phyloP scores from a whole-genome alignment of 345 rosid species.

The Chamaenerion angustifolium region DNA sequence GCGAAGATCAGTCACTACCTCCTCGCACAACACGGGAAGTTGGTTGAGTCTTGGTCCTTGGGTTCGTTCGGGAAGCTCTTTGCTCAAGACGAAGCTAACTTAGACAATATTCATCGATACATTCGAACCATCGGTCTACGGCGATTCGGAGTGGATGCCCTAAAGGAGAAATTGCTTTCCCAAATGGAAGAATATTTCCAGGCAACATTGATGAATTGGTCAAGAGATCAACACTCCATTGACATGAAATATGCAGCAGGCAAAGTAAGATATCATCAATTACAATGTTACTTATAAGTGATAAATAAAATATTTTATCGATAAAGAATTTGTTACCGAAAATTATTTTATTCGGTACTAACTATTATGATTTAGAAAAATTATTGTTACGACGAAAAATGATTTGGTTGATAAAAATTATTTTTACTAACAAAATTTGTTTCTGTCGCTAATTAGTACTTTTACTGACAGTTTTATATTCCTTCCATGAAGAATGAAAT shows the following conservation, averaged over 20 bases:
- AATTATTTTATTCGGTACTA: too few relatives aligned
- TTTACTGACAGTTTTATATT: too few relatives aligned
- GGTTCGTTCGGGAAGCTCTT: constrained; percentile 12
- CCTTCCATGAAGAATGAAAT: too few relatives aligned
- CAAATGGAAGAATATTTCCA: constrained; percentile 7
- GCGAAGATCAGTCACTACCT: constrained; percentile 12
- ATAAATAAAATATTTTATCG: too few relatives aligned
- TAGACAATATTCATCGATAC: constrained; percentile 8
- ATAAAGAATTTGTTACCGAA: too few relatives aligned
- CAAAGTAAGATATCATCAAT: background rate
- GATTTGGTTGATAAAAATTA: too few relatives aligned
- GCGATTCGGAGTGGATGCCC: constrained; percentile 12
- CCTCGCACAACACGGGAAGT: constrained; percentile 8
- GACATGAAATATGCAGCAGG: constrained; percentile 5
- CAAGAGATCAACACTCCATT: constrained; percentile 2
- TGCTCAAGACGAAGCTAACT: constrained; percentile 4
- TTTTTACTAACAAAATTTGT: too few relatives aligned
- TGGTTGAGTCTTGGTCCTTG: constrained; percentile 12
- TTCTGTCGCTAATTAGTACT: too few relatives aligned
- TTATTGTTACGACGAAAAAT: too few relatives aligned
- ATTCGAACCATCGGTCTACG: constrained; percentile 3
- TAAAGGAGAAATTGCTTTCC: constrained; percentile 10
- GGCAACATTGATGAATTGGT: constrained; percentile 8
- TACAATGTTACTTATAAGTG: too few relatives aligned
- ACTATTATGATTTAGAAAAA: too few relatives aligned